Evolutionary conservation across 257 asterid genomes (phyloP).

Genomic region (Coffea eugenioides): DNA sequence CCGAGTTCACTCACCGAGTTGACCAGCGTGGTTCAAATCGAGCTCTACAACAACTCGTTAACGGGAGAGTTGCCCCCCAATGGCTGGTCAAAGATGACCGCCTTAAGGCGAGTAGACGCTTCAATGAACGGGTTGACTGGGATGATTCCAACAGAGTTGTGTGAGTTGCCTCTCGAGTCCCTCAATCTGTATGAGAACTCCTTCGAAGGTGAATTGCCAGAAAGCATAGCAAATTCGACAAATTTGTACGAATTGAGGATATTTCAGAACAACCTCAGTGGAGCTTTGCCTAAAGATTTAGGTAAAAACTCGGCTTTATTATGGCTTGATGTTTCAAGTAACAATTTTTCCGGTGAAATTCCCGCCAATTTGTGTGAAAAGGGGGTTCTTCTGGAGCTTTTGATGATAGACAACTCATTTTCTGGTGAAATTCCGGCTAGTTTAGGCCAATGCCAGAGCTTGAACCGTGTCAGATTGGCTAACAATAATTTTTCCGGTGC

Average conservation of each 20-base stretch:
- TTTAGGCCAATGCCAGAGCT: conserved; percentile 67
- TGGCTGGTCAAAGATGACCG: conserved; percentile 88
- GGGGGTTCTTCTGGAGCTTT: conserved; percentile 62
- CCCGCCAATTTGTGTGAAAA: conserved; percentile 61
- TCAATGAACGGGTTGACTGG: conserved; percentile 88
- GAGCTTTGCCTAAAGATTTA: conserved; percentile 59
- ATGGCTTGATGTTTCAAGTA: conserved; percentile 87
- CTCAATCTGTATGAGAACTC: conserved; percentile 81
- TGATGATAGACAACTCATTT: conserved; percentile 65
- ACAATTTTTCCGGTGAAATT: conserved; percentile 62
- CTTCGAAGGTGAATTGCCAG: conserved; percentile 66
- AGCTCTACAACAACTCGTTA: conserved; percentile 85
- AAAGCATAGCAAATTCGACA: conserved; percentile 61
- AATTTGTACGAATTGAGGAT: conserved; percentile 84
- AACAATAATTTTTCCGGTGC: conserved; percentile 69
- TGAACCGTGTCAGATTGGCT: conserved; percentile 73
- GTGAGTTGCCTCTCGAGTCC: conserved; percentile 84
- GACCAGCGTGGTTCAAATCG: conserved; percentile 66
- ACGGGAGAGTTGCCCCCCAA: conserved; percentile 66
- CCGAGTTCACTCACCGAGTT: conserved; percentile 74
- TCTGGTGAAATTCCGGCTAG: conserved; percentile 72
- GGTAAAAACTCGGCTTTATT: conserved; percentile 70
- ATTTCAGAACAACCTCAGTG: conserved; percentile 64
- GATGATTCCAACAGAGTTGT: conserved; percentile 70
- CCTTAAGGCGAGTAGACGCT: conserved; percentile 71